Base-by-base conservation (phyloP, 768 basidiomycete species). In the Gyrodon lividus region DNA sequence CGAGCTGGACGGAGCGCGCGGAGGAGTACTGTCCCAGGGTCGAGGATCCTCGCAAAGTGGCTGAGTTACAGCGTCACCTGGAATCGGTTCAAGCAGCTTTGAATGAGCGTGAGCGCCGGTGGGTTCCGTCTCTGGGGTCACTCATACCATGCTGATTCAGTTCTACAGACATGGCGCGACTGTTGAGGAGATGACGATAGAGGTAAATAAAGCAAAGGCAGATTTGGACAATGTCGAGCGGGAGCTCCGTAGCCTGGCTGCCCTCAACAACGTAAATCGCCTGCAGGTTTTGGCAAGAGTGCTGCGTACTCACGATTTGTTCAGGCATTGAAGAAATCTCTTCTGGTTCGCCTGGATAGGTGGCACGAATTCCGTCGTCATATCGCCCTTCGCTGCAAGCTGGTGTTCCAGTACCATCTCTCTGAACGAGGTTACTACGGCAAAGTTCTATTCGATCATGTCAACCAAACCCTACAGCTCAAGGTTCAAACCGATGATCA, bases 361-460 rank as follows among this genome's bases (percentile, higher is more conserved):
- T 98, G 96, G 95, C 81, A 89, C 49, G 84, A 89, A 50, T 95
- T 95, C 75, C 82, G 95, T 46, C 78, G 83, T 9, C 87, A 92
- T 61, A 94, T 94, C 56, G 88, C 92, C n/a, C 74, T 92, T 24
- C 83, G 91, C 14, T 89, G 89, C 82, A 85, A 90, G 62, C 74
- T 86, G 24, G 82, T 88, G 35, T 97, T 98, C 74, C 78, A 82
- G 17, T 84, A 78, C 59, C 85, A 95, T 66, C 82, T 97, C 17
- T 83, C 84, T 12, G 81, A 87, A 56, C 89, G 97, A 60, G 92
- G 89, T 6, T 94, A 93, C 73, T 89, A 81, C 57, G 94, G 94
- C 49, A 91, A 92, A 68, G 84, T 98, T 17, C 65, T 87, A 13
- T 96, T 98, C 63, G 82, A 96, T 60, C 96, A 98, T 63, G 69